Percentiles rank a stretch among this genome's conserved stretches.
These are phyloP conservation scores for Eucalyptus shirleyi DNA, from an alignment of 345 rosid genomes.

Conservation along the genomic window DNA sequence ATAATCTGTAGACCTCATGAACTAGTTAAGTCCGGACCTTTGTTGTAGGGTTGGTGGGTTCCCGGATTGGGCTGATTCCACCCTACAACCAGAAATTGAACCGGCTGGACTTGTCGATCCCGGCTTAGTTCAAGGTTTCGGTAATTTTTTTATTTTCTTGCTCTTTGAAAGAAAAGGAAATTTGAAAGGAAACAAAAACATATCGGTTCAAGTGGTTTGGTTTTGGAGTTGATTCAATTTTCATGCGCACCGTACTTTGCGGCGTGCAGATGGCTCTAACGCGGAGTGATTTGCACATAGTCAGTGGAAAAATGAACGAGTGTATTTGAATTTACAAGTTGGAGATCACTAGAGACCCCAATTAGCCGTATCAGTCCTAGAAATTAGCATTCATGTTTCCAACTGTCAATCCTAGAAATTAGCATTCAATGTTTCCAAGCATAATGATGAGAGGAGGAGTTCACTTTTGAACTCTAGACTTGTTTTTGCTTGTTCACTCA, in stretches of 20 bases:
- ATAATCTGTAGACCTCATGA: not conserved
- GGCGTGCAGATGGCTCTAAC: fast-evolving
- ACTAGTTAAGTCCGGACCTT: not conserved
- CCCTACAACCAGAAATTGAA: fast-evolving
- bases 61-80: fast-evolving
- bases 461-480: not conserved
- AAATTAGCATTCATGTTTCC: not conserved
- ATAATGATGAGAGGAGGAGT: not conserved
- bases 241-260: not conserved
- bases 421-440: not conserved
- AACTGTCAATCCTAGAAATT: not conserved
- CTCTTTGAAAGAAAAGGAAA: not conserved
- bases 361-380: not conserved
- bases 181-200: not conserved
- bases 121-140: fast-evolving
- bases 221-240: too few relatives aligned
- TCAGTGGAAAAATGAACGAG: not conserved
- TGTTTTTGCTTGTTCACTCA: not conserved
- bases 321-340: not conserved
- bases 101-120: fast-evolving
- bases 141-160: fast-evolving
- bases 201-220: not conserved
- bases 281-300: not conserved
- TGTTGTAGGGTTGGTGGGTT: fast-evolving
- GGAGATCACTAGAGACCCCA: fast-evolving